Base-by-base conservation (phyloP, 768 basidiomycete species). In the Amanita pallidorosea region DNA sequence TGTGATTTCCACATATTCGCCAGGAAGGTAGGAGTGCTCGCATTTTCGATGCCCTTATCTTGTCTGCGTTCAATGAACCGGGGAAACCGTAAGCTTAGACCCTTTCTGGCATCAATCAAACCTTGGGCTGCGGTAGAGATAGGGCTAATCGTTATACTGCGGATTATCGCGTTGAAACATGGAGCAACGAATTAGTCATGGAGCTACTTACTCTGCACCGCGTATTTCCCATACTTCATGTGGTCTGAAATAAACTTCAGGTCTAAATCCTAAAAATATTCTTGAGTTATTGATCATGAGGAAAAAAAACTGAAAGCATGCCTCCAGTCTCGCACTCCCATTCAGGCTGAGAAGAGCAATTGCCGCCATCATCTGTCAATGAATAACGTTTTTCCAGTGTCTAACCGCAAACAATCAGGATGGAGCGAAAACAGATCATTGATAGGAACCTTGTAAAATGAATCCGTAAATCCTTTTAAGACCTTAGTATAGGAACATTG, bases 211-310 rank as follows among this genome's bases (percentile, higher is more conserved):
- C 83, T 86, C 81, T 53, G 85, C 83, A 35, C 84, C 82, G 23
- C 80, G 76, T 52, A 95, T 86, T 67, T 96, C 92, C 93, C 93
- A 96, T 13, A 92, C 88, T 61, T 87, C 80, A 51, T 68, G 67
- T 17, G 86, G 85, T 55, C 72, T 74, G 60, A 88, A 85, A 62
- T 81, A 88, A 34, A 85, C 75, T 50, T 80, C 72, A 3, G 85
- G 84, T 48, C 57, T 73, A 53, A 81, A 77, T 2, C 79, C 83
- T 85, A 51, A n/a, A 55, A 7, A 38, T n/a, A 22, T 22, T 35
- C 13, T 45, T 43, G 29, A 47, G 38, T 53, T 7, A 51, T 35
- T 43, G n/a, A 52, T 25, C 9, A 51, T 13, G 33, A 11, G 18
- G 44, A 12, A 38, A 52, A 4, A n/a, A 29, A 42, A n/a, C 7